Base-by-base conservation (phyloP, 768 basidiomycete species). In the Boletus rubroflammeus region DNA sequence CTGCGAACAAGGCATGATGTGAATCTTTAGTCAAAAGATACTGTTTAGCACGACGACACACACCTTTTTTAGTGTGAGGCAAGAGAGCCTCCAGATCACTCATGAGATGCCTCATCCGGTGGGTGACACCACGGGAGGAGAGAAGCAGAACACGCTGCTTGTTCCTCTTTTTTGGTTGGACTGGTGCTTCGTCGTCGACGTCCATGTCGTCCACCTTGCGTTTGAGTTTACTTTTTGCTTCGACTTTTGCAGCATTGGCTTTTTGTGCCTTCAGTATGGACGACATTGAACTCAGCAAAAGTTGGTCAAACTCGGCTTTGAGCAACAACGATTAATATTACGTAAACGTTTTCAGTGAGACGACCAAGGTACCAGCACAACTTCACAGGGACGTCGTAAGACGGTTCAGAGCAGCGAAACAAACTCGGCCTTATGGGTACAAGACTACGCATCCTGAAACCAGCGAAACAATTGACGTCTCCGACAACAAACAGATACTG, bases 61-160 rank as follows among this genome's bases (percentile, higher is more conserved):
- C 47, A 92, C 97, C 97, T 78, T 97, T 98, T 77, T 98, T 99
- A 3, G 90, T 82, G 71, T 99, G 97, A 6, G 97, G 97, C 10
- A 99, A 71, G 28, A 99, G 75, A 0, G 80, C 83, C 68, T 95
- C 91, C 50, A 99, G 67, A 70, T 99, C 97, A 62, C 86, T 90
- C 93, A 98, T 94, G 54, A 99, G 77, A 71, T 99, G 97, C 58
- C 97, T 77, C 94, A 98, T 98, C 26, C 97, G 83, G 72, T 95
- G 90, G 19, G 93, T 98, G 51, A 98, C 81, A 49, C 97, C 97
- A 53, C 97, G 80, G 47, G 96, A 98, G 39, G 90, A 93, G 47
- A 98, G 82, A 63, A 98, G 69, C 50, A 99, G 76, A 6, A 98
- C 95, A 58, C 95, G 84, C 77, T 99, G 96, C 80, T 93, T 97